Evolutionary conservation across 495 filamentous ascomycete genomes (phyloP).

Genomic region (Hypoxylon lienhwacheense): DNA sequence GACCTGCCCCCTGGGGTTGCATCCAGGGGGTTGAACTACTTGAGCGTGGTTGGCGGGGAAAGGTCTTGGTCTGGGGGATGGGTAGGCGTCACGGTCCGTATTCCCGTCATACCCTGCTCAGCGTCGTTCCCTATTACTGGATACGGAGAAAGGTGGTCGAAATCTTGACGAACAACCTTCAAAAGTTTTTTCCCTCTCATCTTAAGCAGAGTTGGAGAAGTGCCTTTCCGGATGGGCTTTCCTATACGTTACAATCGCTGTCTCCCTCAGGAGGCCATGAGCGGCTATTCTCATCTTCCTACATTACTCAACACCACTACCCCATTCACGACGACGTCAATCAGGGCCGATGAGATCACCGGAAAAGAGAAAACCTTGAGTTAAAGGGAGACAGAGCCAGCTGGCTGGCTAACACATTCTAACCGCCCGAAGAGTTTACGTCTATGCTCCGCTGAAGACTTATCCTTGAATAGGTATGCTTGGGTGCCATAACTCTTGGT

Average conservation of each 20-base stretch:
- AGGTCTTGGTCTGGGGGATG: slow-evolving; percentile 35
- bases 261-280: slow-evolving; percentile 8
- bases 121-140: slow-evolving; percentile 23
- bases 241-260: slow-evolving; percentile 31
- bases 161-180: slow-evolving; percentile 6
- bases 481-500: slow-evolving; percentile 22
- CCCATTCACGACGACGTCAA: slow-evolving; percentile 21
- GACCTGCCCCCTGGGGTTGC: slow-evolving; percentile 24
- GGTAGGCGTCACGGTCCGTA: slow-evolving; percentile 36
- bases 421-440: not conserved
- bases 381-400: slow-evolving; percentile 10
- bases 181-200: slow-evolving; percentile 17
- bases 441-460: slow-evolving; percentile 16
- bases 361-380: slow-evolving; percentile 10
- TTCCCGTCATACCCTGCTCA: slow-evolving; percentile 34
- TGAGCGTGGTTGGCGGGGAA: slow-evolving; percentile 39
- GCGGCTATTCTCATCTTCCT: slow-evolving; percentile 31
- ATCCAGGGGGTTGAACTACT: slow-evolving; percentile 27
- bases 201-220: slow-evolving; percentile 24
- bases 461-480: slow-evolving; percentile 17
- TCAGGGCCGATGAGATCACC: slow-evolving; percentile 31
- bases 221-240: slow-evolving; percentile 8
- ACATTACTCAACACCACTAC: slow-evolving; percentile 8
- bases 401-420: slow-evolving; percentile 21
- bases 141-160: slow-evolving; percentile 18